Evolutionary conservation across 2,329 filamentous ascomycete species (phyloP), one percentile per base, ranked within the genome.

Genomic region (Keithomyces neogunnii): DNA sequence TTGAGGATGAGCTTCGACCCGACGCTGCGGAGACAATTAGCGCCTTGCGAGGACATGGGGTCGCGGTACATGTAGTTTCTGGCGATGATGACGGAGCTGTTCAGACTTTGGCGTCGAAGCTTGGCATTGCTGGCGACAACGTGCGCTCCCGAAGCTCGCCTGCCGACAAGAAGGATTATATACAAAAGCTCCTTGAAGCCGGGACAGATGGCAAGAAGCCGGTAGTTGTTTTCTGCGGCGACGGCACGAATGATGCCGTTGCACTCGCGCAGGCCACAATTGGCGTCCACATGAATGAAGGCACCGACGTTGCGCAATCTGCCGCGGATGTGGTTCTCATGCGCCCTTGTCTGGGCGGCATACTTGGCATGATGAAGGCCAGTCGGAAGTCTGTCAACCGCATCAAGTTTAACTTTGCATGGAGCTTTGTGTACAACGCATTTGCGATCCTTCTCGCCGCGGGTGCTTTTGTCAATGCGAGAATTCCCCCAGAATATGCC

Each of bases 191-290:
- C 4, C 63, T 71, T 5, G 55, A 47, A 8, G 45, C 44, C 2
- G 28, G 49, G 1, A 36, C 39, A 9, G 56, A 57, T 6, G 33
- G 36, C 5, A 59, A 59, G 35, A 56, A 61, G 40, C 59, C 68
- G 0, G 65, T 76, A 1, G 77, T 88, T 19, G 65, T 90, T 5
- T 91, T 92, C 65, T 77, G 80, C 48, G 88, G 88, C 35, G 88
- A 92, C 58, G 88, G 88, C 2, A 89, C 85, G 11, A 92, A 92
- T 63, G 88, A 92, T 60, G 85, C 88, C 0, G 74, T 81, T 3
- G 88, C 88, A 0, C 73, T 92, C 2, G 81, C 85, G 0, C 79
- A 84, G 61, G 85, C 88, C 1, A 78, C 77, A 5, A 76, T 92
- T 31, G 88, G 88, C 31, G 72, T 90, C 0, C 84, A 88, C 56